phyloP scores from a whole-genome alignment of 805 yeast species.

The Ogataea corticis region DNA sequence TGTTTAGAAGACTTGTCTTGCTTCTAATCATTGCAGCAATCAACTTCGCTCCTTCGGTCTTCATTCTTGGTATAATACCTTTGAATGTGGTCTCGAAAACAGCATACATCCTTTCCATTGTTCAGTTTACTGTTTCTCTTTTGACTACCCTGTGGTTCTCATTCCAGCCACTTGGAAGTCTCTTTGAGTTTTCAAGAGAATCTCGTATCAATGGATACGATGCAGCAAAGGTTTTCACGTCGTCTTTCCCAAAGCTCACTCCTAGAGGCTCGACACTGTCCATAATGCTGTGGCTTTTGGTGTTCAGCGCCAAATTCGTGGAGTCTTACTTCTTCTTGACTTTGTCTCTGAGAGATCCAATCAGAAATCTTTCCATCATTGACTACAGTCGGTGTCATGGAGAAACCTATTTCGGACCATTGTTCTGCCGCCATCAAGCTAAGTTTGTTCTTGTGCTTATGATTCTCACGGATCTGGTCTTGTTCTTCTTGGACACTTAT shows the following conservation, averaged over 20 bases:
- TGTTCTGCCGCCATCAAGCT: conserved; percentile 45
- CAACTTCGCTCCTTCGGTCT: conserved; percentile 43
- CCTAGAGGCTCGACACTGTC: conserved; percentile 43
- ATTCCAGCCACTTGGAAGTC: conserved; percentile 37
- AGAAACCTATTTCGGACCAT: conserved; percentile 41
- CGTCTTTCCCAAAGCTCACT: conserved; percentile 42
- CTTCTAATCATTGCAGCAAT: conserved; percentile 35
- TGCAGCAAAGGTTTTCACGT: conserved; percentile 42
- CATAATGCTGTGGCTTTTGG: conserved; percentile 45
- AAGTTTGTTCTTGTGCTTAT: conserved; percentile 42
- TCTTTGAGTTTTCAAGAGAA: conserved; percentile 30
- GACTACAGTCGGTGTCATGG: conserved; percentile 45
- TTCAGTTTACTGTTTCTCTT: conserved; percentile 45
- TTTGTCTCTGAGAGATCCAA: conserved; percentile 51
- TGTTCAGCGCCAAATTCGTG: conserved; percentile 49
- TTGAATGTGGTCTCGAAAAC: conserved; percentile 36
- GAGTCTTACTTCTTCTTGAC: conserved; percentile 58
- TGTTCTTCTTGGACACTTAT: conserved; percentile 56
- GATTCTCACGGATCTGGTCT: conserved; percentile 45
- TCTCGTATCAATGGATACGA: conserved; percentile 29
- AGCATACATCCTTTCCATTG: conserved; percentile 40
- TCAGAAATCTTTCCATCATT: conserved; percentile 47
- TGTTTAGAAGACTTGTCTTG: conserved; percentile 34
- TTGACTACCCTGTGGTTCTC: conserved; percentile 44
- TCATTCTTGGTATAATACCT: conserved; percentile 40